Base-by-base conservation (phyloP, 768 basidiomycete genomes). In the Mycena galopus region DNA sequence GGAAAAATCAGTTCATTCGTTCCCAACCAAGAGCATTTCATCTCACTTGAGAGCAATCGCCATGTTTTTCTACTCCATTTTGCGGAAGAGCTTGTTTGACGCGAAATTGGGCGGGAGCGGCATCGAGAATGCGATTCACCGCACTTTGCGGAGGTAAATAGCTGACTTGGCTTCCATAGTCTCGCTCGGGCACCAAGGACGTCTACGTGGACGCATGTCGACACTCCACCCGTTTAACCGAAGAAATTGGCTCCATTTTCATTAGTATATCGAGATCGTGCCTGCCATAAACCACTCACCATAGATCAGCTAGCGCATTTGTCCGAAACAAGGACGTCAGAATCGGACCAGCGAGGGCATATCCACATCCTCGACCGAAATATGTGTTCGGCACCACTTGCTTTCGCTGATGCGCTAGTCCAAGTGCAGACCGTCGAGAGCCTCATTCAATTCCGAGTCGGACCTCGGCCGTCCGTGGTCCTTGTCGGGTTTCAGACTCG, bases 271-370 rank as follows among this genome's bases (percentile, higher is more conserved):
- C 19, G 32, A 37, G 61, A 69, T 63, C 32, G 62, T 57, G 25
- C 61, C 42, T 57, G n/a, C n/a, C 57, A 47, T 57, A 56, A 58
- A 44, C 25, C 23, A 56, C 69, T 69, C 62, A 64, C 62, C 64
- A 50, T 23, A 55, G 32, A 56, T 57, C 39, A 44, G 33, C 69
- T 64, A 64, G 30, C 51, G 44, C 51, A 25, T 37, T 69, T 61
- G 59, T 19, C 27, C 63, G 30, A 64, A 19, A 33, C 62, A 51
- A 60, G 37, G 25, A 68, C 39, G 56, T 3, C 47, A 42, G 47
- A 55, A 67, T 67, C 66, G 66, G 66, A 51, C 55, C 53, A 65
- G 25, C 39, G 27, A 55, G n/a, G 6, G 16, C n/a, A 47, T 47
- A 6, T 47, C 44, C 44, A 10, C 10, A 5, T 0, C 27, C 33